Evolutionary conservation across 768 basidiomycete species (phyloP).

Genomic region (Suillus paluster): DNA sequence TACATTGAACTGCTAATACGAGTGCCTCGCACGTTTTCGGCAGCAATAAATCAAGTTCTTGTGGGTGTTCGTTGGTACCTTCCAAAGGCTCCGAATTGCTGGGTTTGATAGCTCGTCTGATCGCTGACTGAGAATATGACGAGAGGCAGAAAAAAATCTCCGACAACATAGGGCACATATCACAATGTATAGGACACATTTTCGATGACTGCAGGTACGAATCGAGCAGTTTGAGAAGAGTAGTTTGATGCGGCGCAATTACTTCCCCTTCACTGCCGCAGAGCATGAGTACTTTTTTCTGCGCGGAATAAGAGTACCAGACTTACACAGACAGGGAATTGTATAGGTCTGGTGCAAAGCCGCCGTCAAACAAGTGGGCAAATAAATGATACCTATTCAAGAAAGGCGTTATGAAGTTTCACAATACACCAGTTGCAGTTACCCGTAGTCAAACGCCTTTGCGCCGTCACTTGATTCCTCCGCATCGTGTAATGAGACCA

Average conservation of each 20-base stretch:
- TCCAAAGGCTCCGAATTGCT: slow-evolving; percentile 15
- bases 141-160: slow-evolving; percentile 64
- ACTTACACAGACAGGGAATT: slow-evolving; percentile 63
- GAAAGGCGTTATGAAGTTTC: slow-evolving; percentile 16
- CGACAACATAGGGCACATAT: slow-evolving; percentile 63
- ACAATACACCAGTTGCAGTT: slow-evolving; percentile 5
- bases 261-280: slow-evolving; percentile 63
- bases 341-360: slow-evolving; percentile 64
- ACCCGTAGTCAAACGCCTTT: slow-evolving; percentile 81
- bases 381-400: slow-evolving; percentile 65
- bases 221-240: slow-evolving; percentile 86
- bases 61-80: slow-evolving; percentile 20
- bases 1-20: slow-evolving; percentile 77
- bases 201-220: slow-evolving; percentile 72
- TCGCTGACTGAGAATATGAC: slow-evolving; percentile 56
- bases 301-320: background rate
- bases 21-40: slow-evolving; percentile 83
- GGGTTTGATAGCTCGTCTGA: slow-evolving; percentile 50
- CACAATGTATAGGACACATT: slow-evolving; percentile 40
- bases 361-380: slow-evolving; percentile 62
- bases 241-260: slow-evolving; percentile 84
- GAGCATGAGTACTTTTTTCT: slow-evolving; percentile 18
- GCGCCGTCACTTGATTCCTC: slow-evolving; percentile 67
- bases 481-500: slow-evolving; percentile 72
- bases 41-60: slow-evolving; percentile 67